Evolutionary conservation across 2,329 filamentous ascomycete species (phyloP), one percentile per base, ranked within the genome.

Genomic region (Talaromyces sp.): DNA sequence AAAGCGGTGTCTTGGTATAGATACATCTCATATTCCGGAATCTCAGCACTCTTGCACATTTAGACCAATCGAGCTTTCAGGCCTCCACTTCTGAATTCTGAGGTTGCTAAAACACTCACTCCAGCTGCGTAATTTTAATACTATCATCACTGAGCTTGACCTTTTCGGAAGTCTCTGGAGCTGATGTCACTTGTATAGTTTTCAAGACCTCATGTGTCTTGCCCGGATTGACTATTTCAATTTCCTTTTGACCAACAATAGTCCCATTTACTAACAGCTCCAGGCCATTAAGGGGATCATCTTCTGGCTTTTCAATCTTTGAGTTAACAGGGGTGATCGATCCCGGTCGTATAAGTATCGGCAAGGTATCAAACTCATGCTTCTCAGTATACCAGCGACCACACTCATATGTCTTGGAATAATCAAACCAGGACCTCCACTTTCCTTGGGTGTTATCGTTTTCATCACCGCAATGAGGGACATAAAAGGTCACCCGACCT

Each of bases 401-500:
- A 22, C 69, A 66, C 62, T 78, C 74, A 62, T 79, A 79, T 13
- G 69, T 72, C 68, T 77, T 79, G 2, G 54, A 64, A 60, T 75
- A 84, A 81, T 33, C 85, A 81, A 54, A 79, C 74, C 70, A 83
- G 75, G 68, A 83, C 70, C 77, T 82, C 81, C 69, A 80, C 65
- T 73, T 83, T 75, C 67, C 86, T 79, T 73, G 27, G 27, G 6
- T 78, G 79, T 14, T 76, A 78, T 33, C 83, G 82, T 84, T 84
- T 81, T 70, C 72, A 74, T 62, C 83, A 31, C 27, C 27, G 78
- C 70, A 83, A 78, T 70, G 72, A 69, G 68, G 85, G 78, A 70
- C 84, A 73, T 92, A 92, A 73, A 90, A 89, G 63, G 89, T 85
- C 0, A 88, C 88, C 41, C 83, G 82, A 0, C 87, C 87, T 1